A percentile compares a stretch with the other conserved stretches of the same genome.
These are phyloP conservation scores for Abrus precatorius DNA, from an alignment of 306 rosid genomes.

Conservation along the genomic window DNA sequence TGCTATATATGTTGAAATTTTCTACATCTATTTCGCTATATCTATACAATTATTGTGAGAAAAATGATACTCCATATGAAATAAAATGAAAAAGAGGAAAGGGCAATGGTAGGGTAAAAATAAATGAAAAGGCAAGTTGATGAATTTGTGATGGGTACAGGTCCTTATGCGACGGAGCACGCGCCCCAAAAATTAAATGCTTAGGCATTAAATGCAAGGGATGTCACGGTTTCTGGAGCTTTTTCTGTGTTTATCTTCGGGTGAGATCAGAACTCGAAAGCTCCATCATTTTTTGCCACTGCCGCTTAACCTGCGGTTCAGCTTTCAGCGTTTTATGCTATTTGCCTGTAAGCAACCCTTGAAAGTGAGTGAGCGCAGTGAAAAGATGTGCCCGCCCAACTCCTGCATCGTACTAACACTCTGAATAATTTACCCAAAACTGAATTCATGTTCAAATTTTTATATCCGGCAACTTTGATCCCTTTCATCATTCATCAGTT, in stretches of 20 bases:
- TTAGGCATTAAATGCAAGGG: slow-evolving; percentile 48
- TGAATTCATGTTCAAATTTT: background rate
- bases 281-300: slow-evolving; percentile 72
- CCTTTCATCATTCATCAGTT: background rate
- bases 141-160: slow-evolving; percentile 44
- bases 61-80: background rate
- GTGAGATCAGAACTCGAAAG: slow-evolving; percentile 66
- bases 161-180: slow-evolving; percentile 59
- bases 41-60: background rate
- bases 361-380: slow-evolving; percentile 52
- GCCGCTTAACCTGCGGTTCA: slow-evolving; percentile 26
- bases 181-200: slow-evolving; percentile 73
- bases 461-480: background rate
- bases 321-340: slow-evolving; percentile 50
- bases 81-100: background rate
- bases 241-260: slow-evolving; percentile 45
- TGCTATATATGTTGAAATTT: too few relatives aligned
- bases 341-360: slow-evolving; percentile 43
- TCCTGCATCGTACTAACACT: background rate
- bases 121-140: slow-evolving; percentile 42
- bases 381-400: slow-evolving; percentile 20
- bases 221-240: slow-evolving; percentile 64
- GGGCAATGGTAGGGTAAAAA: slow-evolving; percentile 9
- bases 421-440: background rate
- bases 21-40: too few relatives aligned